These are phyloP conservation scores for Acacia concinna DNA, from an alignment of 331 rosid genomes.

Conservation along the genomic window DNA sequence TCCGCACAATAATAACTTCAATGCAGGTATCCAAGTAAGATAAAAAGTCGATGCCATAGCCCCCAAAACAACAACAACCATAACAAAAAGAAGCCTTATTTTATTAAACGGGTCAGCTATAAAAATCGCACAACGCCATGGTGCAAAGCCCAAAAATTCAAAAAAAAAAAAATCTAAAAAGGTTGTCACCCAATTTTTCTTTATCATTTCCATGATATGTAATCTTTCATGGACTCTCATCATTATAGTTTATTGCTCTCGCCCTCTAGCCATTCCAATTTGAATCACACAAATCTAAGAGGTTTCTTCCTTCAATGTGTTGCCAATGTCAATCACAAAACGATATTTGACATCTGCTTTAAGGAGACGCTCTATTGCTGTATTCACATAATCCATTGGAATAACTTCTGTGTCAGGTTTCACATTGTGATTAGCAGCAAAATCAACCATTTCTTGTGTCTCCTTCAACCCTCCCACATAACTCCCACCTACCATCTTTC, in stretches of 20 bases:
- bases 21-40: no score
- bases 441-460: conserved; percentile 69
- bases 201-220: neutral
- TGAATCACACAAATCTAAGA: conserved; percentile 15
- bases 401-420: conserved; percentile 56
- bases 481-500: conserved; percentile 53
- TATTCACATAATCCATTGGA: conserved; percentile 50
- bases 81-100: no score
- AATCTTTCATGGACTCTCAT: neutral
- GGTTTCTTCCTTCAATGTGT: conserved; percentile 39
- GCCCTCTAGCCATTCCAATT: neutral
- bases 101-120: no score
- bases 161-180: neutral
- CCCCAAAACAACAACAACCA: no score
- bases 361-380: conserved; percentile 54
- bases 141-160: no score
- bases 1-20: no score
- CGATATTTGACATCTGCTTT: conserved; percentile 64
- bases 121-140: no score
- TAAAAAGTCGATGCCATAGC: no score
- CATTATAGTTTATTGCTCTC: neutral
- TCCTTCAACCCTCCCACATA: conserved; percentile 59
- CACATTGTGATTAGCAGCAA: conserved; percentile 57
- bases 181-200: neutral
- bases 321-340: conserved; percentile 63